Evolutionary conservation across 2,329 filamentous ascomycete species (phyloP).

Genomic region (Dactylellina parvicollis): DNA sequence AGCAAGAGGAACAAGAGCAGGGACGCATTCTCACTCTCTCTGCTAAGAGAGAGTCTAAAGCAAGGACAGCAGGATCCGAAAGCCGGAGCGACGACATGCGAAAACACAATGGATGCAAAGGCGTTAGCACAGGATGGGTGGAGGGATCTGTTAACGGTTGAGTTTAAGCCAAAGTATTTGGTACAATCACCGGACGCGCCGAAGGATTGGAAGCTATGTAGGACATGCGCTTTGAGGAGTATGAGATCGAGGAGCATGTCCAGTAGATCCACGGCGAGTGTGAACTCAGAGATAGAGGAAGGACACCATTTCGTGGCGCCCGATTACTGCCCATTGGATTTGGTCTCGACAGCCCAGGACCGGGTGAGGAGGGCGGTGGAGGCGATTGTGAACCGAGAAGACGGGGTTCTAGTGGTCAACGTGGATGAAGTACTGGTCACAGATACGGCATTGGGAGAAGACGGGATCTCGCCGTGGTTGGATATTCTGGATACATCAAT

Average conservation of each 20-base stretch:
- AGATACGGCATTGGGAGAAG: slow-evolving; percentile 38
- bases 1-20: neutral
- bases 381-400: slow-evolving; percentile 56
- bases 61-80: neutral
- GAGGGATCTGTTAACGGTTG: slow-evolving; percentile 57
- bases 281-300: slow-evolving; percentile 27
- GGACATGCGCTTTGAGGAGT: slow-evolving; percentile 57
- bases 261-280: slow-evolving; percentile 23
- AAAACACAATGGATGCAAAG: slow-evolving; percentile 40
- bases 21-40: slow-evolving; percentile 23
- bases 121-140: slow-evolving; percentile 55
- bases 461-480: slow-evolving; percentile 42
- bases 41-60: slow-evolving; percentile 33
- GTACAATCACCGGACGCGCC: slow-evolving; percentile 57
- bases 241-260: slow-evolving; percentile 54
- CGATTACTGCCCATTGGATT: slow-evolving; percentile 57
- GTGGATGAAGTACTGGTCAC: slow-evolving; percentile 49
- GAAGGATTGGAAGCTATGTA: slow-evolving; percentile 58
- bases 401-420: slow-evolving; percentile 57
- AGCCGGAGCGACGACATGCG: neutral
- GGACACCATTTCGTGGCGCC: slow-evolving; percentile 9
- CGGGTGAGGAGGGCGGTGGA: slow-evolving; percentile 54
- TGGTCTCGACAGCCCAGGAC: slow-evolving; percentile 53
- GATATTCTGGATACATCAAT: slow-evolving; percentile 48
- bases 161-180: slow-evolving; percentile 58